These are phyloP conservation scores for Climacium dendroides DNA, from an alignment of 225 moss, liverwort and hornwort species.

Conservation along the genomic window DNA sequence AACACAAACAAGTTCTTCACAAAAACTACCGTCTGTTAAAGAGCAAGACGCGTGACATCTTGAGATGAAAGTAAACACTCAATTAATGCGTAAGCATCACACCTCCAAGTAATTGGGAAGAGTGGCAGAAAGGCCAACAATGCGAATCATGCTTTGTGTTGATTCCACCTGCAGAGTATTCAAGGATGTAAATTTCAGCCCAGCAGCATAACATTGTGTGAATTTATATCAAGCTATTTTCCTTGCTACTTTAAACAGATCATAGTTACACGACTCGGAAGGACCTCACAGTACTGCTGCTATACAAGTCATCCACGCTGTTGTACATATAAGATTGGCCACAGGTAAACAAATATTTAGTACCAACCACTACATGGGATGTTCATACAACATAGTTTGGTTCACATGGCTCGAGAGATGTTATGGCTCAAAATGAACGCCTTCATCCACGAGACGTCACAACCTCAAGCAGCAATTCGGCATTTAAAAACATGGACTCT, in stretches of 20 bases:
- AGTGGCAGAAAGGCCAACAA: constrained; percentile 97
- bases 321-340: not conserved
- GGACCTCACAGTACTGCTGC: not conserved
- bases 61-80: not conserved
- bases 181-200: not conserved
- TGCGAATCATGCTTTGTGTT: constrained; percentile 95
- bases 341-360: not conserved
- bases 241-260: not conserved
- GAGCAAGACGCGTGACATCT: not conserved
- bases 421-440: not conserved
- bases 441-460: not conserved
- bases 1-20: not conserved
- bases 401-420: not conserved
- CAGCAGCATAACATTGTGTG: not conserved
- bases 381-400: not conserved
- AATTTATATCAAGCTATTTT: not conserved
- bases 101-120: constrained; percentile 98
- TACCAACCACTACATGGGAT: not conserved
- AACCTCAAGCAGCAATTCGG: not conserved
- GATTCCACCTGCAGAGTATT: constrained; percentile 66
- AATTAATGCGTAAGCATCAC: not conserved
- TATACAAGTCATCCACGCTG: not conserved
- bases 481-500: not conserved
- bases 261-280: not conserved
- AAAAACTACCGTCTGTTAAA: not conserved